Conservation (phyloP, 2,329 filamentous ascomycete species). For the Neonectria punicea region DNA sequence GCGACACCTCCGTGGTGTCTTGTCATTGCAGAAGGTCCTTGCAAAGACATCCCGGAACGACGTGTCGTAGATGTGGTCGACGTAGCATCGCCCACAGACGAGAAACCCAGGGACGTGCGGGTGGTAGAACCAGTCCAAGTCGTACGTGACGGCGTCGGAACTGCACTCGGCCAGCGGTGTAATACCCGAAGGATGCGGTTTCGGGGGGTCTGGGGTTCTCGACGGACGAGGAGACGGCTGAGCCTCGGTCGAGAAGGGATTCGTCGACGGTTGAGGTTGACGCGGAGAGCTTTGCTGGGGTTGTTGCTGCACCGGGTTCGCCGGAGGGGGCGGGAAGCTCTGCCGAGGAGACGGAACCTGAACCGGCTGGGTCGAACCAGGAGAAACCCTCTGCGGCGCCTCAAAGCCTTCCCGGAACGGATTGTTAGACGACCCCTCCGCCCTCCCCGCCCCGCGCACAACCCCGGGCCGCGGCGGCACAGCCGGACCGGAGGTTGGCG, state of each 20-base stretch:
- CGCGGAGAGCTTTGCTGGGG: neutral
- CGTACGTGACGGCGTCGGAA: conserved; percentile 39
- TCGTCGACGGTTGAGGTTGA: neutral
- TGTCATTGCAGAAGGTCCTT: conserved; percentile 33
- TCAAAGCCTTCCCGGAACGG: neutral
- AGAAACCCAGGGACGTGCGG: conserved; percentile 44
- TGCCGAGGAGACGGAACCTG: neutral
- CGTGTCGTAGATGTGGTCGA: conserved; percentile 49
- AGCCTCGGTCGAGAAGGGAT: neutral
- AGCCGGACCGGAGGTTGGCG: neutral
- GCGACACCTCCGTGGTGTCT: conserved; percentile 46
- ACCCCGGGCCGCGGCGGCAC: neutral
- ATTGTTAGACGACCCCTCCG: neutral
- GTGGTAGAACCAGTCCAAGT: conserved; percentile 53
- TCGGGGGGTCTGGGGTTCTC: conserved; percentile 28
- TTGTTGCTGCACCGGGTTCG: neutral
- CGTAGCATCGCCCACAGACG: conserved; percentile 53
- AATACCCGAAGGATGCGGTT: conserved; percentile 27
- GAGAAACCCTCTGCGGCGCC: neutral
- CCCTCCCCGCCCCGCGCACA: neutral
- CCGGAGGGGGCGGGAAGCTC: neutral
- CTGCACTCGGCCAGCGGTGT: conserved; percentile 44
- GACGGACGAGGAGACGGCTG: conserved; percentile 10
- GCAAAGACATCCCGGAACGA: conserved; percentile 44
- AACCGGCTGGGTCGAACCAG: neutral